Base-by-base conservation (phyloP, 352 stramenopile genomes). In the Pythium sukuiense region DNA sequence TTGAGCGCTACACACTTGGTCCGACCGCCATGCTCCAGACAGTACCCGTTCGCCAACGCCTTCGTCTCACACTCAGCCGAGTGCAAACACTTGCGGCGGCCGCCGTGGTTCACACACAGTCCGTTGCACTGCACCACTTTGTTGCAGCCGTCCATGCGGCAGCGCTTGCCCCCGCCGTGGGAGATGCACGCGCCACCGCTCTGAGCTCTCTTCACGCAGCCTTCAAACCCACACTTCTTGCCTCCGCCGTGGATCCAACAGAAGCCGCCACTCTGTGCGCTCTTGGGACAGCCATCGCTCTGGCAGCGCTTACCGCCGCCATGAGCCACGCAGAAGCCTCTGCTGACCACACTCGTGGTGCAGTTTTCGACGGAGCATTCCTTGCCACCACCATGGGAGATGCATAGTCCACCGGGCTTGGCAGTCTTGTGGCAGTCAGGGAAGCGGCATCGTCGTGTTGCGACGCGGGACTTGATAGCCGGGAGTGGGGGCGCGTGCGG, bases 121-220 rank as follows among this genome's bases (percentile, higher is more conserved):
- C 79, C 73, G 14, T 85, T 77, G 48, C 83, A 87, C 69, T 89
- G 80, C 29, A 87, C 79, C 11, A 87, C 78, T 63, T 89, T 89
- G 63, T 79, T 84, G 64, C 79, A 87, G 14, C 52, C 74, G 20
- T 71, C 72, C 8, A 77, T 73, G 14, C 74, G 76, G 58, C 79
- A 87, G 8, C 79, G 69, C 52, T 87, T 85, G 32, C 78, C 76
- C 18, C 79, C 79, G 55, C 78, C 76, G 54, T 83, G 76, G 5
- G 69, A 70, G 32, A 81, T 82, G 50, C 78, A 86, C 43, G 65
- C 70, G 48, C 77, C 77, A 24, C 76, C 74, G 37, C 68, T 76
- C 69, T 85, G 63, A 43, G 77, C 76, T 30, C 71, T 67, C 63
- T 83, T 83, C n/a, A 39, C 63, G 52, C 78, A 86, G 9, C 76